Evolutionary conservation across 495 filamentous ascomycete species (phyloP).

Genomic region (Aspergillus cristatus): DNA sequence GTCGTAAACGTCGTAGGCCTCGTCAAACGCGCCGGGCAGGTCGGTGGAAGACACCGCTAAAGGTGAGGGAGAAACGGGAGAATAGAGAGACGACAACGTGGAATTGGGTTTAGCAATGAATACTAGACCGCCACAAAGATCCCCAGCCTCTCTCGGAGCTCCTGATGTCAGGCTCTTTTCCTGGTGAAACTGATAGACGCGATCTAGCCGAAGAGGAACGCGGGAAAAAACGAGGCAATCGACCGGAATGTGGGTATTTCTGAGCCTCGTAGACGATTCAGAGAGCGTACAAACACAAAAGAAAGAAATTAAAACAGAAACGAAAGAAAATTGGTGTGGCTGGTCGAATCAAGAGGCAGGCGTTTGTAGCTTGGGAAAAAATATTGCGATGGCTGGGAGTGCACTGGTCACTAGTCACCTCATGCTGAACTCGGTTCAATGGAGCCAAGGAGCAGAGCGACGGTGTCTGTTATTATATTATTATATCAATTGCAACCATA

Average conservation of each 20-base stretch:
- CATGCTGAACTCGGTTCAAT: too few species aligned
- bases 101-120: constrained; percentile 4
- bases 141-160: background rate
- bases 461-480: too few species aligned
- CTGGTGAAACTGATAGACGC: too few species aligned
- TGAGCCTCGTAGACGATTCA: too few species aligned
- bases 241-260: constrained; percentile 21
- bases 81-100: constrained; percentile 28
- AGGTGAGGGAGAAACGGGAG: constrained; percentile 11
- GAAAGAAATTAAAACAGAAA: constrained; percentile 5
- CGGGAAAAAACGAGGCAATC: constrained; percentile 5
- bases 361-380: too few species aligned
- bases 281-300: constrained; percentile 1
- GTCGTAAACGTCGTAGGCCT: constrained; percentile 53
- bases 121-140: constrained; percentile 4
- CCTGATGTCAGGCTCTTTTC: too few species aligned
- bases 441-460: too few species aligned
- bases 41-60: constrained; percentile 34
- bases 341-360: constrained; percentile 4
- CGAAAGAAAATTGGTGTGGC: background rate
- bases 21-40: constrained; percentile 38
- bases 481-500: too few species aligned
- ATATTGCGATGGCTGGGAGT: constrained; percentile 1
- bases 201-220: too few species aligned
- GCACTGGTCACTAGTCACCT: background rate